These are phyloP conservation scores for Camellia oleifera DNA, from an alignment of 179 eudicot genomes.

Conservation along the genomic window DNA sequence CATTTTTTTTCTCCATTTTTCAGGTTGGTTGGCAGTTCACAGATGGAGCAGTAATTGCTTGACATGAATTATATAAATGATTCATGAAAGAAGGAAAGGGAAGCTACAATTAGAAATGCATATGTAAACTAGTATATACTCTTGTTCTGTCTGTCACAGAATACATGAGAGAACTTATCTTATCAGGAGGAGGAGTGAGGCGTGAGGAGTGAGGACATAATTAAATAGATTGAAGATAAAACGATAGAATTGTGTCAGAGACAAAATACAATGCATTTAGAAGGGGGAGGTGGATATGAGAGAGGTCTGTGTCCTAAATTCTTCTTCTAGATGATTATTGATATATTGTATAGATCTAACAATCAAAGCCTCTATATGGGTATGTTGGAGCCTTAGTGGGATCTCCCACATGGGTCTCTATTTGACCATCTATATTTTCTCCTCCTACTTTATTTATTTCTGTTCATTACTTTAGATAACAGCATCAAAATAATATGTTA, in stretches of 20 bases:
- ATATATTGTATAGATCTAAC: neutral
- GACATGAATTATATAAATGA: too few species aligned
- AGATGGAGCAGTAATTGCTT: too few species aligned
- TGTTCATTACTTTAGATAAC: neutral
- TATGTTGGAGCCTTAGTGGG: constrained; percentile 6
- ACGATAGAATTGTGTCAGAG: constrained; percentile 9
- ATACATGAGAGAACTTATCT: constrained; percentile 2
- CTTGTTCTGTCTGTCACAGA: neutral
- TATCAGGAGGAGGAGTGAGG: neutral
- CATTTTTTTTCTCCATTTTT: too few species aligned
- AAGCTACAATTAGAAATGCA: too few species aligned
- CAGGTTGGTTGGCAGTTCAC: too few species aligned
- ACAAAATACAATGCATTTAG: constrained; percentile 9
- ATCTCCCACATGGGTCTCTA: neutral
- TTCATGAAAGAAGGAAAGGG: too few species aligned
- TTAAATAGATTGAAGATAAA: neutral
- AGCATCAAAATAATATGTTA: too few species aligned
- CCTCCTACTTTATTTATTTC: neutral
- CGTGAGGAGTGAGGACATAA: neutral
- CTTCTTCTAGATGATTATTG: neutral
- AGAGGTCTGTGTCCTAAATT: neutral
- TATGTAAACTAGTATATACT: neutral
- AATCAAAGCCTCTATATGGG: neutral
- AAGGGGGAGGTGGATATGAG: neutral
- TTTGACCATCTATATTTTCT: neutral